Evolutionary conservation across 2,329 filamentous ascomycete genomes (phyloP), one percentile per base, ranked within the genome.

Genomic region (Trichophyton verrucosum): DNA sequence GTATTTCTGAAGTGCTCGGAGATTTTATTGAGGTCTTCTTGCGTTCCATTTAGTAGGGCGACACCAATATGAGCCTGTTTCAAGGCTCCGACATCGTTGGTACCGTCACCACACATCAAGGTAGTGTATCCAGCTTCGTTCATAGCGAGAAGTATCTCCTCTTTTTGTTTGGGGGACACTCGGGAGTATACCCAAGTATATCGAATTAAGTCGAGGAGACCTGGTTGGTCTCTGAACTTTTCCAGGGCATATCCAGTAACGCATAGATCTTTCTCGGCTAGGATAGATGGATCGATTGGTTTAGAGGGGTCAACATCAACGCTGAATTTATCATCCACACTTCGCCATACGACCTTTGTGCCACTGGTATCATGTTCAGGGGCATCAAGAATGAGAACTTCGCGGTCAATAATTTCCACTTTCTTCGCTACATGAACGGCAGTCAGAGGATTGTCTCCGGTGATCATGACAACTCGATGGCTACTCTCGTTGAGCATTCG

Each of bases 401-500:
- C 91, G 61, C 94, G 87, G 70, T 99, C 94, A 15, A 99, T 91
- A 73, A 99, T 99, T 73, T 99, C 94, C 27, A 99, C 94, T 73
- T 96, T 87, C 64, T 87, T 86, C 15, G 94, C 94, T 61, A 99
- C 94, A 71, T 99, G 92, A 9, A 96, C 89, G 65, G 94, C 94
- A 46, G 94, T 99, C 59, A 99, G 81, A 11, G 94, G 92, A 73
- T 99, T 99, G 74, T 99, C 94, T 71, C 94, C 94, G 63, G 94
- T 99, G 66, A 99, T 99, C 94, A 99, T 99, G 67, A 99, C 88
- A 55, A 96, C 91, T 68, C 94, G 89, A 74, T 99, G 94, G 76
- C 91, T 97, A 75, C 92, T 97, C 78, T 99, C 94, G 71, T 96
- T 99, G 68, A 99, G 82, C 90, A 97, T 96, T 66, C 88, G 89